Evolutionary conservation across 78 protist genomes (phyloP), one percentile per base, ranked within the genome.

Genomic region (Dictyostelium firmibasis): DNA sequence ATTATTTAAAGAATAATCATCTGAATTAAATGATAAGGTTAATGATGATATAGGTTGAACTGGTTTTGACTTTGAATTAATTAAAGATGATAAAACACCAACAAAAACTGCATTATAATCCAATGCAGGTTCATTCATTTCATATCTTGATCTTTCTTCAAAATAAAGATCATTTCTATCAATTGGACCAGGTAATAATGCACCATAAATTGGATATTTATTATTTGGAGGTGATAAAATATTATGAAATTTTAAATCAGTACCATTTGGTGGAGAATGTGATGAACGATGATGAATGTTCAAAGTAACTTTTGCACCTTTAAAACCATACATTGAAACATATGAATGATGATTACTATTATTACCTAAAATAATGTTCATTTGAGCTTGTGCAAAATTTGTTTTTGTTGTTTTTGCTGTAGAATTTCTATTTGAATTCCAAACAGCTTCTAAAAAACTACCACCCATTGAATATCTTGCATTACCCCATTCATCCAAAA

Each of bases 261-360:
- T 76, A 9, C 62, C 62, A 11, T 57, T 35, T 4, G 31, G 31
- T 14, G 92, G 67, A 1, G 77, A 81, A 33, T 86, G 92, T 4
- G 85, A 33, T 1, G 92, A 60, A n/a, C 92, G 47, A 76, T 86
- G 92, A 36, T 86, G 92, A 36, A 81, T 31, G n/a, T 86, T 86
- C 2, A 50, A 74, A 31, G 92, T 81, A 5, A 7, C 10, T 16
- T 23, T 57, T 0, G 83, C 67, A 53, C 78, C 84, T 36, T 38
- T 27, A n/a, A 23, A 76, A 29, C 83, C 83, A 33, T 29, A 23
- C 29, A 20, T 38, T 14, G 33, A 33, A 36, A 76, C 57, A n/a
- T 76, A 38, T 2, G 83, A 76, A 23, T 36, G 47, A 10, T 31
- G 31, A 76, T 76, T 38, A 38, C 57, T 38, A 76, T 33, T 76